Conservation (phyloP, 306 rosid species). For the Sindora glabra region DNA sequence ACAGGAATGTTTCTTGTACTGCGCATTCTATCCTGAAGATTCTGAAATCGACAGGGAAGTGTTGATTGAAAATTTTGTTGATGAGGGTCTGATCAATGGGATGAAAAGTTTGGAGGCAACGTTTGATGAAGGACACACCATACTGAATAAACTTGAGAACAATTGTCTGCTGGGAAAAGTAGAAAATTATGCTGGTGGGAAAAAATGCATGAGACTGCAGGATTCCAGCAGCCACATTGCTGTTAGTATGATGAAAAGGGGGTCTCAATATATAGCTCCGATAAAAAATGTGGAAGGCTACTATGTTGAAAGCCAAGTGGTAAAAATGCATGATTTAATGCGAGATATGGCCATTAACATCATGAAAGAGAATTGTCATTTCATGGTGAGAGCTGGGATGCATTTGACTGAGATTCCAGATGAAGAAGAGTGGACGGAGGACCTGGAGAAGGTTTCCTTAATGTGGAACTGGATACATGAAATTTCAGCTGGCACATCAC, state of each 20-base stretch:
- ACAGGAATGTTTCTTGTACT: background rate
- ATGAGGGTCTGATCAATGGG: background rate
- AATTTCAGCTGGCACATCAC: background rate
- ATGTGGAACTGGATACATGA: background rate
- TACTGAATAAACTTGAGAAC: background rate
- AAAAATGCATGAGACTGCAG: background rate
- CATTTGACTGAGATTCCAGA: background rate
- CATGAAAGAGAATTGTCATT: background rate
- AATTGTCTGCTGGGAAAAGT: background rate
- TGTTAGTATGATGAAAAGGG: too few relatives aligned
- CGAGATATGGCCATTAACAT: background rate
- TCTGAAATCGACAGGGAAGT: background rate
- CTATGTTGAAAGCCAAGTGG: background rate
- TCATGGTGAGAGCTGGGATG: background rate
- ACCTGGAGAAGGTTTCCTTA: background rate
- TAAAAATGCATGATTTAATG: background rate
- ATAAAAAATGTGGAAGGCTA: background rate
- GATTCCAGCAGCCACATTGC: too few relatives aligned
- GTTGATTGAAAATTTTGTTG: background rate
- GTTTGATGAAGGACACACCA: background rate
- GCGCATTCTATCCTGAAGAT: slow-evolving; percentile 4
- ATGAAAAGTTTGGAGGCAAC: background rate
- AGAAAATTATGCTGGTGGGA: background rate
- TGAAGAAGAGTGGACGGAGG: background rate
- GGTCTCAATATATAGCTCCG: too few relatives aligned